A percentile compares a stretch with the other conserved stretches of the same genome.
phyloP scores from a whole-genome alignment of 2,329 filamentous ascomycete genomes.

The Pseudogymnoascus sp. region DNA sequence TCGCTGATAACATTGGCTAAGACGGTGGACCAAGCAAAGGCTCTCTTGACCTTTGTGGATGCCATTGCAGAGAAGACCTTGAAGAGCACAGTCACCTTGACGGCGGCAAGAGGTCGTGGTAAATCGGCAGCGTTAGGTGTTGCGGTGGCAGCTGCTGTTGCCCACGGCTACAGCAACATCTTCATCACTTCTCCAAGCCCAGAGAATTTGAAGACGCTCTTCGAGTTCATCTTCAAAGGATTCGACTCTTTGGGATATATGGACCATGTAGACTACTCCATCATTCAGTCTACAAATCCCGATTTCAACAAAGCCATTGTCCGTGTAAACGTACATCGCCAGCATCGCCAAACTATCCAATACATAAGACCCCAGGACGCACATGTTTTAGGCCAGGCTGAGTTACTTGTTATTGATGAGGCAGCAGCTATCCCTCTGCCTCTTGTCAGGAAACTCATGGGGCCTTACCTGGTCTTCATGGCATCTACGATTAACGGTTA shows the following conservation, averaged over 20 bases:
- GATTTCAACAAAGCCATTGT: conserved; percentile 99
- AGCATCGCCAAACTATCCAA: conserved; percentile 95
- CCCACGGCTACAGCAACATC: conserved; percentile 97
- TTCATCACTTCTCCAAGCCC: conserved; percentile 97
- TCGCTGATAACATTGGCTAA: conserved; percentile 75
- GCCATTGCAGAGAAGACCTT: conserved; percentile 94
- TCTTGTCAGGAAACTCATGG: conserved; percentile 86
- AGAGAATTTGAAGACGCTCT: conserved; percentile 96
- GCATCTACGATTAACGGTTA: conserved; percentile 98
- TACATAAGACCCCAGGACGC: conserved; percentile 96
- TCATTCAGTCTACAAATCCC: conserved; percentile 95
- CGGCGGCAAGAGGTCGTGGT: conserved; percentile 86
- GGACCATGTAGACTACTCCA: conserved; percentile 94
- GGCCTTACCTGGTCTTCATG: conserved; percentile 97
- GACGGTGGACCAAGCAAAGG: conserved; percentile 93
- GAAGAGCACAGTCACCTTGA: conserved; percentile 85
- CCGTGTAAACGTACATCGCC: conserved; percentile 86
- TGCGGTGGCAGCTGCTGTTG: conserved; percentile 85
- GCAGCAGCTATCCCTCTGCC: conserved; percentile 93
- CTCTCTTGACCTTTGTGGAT: conserved; percentile 91
- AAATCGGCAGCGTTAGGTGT: conserved; percentile 96
- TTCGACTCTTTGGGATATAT: conserved; percentile 91
- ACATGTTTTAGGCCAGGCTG: conserved; percentile 89
- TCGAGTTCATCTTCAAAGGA: conserved; percentile 97
- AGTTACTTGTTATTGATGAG: conserved; percentile 93